phyloP scores from a whole-genome alignment of 176 grass and related monocot genomes.

The Oryza glumipatula region DNA sequence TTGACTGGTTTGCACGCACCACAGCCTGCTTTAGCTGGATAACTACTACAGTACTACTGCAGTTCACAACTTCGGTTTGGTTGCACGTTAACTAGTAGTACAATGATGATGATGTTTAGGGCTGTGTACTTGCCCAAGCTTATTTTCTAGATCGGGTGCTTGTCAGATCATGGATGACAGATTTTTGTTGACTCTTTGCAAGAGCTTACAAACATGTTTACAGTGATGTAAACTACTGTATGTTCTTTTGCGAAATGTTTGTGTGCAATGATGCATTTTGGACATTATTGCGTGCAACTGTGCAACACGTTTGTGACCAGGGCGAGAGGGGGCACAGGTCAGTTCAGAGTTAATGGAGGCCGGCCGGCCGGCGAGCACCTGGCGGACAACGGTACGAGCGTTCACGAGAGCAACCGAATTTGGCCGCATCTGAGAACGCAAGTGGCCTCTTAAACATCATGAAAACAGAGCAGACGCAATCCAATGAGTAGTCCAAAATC shows the following conservation, averaged over 20 bases:
- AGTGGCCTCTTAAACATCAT: background rate
- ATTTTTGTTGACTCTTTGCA: too few species aligned
- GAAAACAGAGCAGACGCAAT: background rate
- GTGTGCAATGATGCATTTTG: constrained; percentile 15
- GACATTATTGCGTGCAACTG: background rate
- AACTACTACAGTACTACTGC: background rate
- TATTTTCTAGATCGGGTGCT: background rate
- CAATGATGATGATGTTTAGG: background rate
- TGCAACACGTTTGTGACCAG: constrained; percentile 26
- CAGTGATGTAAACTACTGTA: too few species aligned
- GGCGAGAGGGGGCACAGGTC: background rate
- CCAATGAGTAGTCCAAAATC: background rate
- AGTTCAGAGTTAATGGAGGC: background rate
- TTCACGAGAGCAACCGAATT: background rate
- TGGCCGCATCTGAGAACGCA: background rate
- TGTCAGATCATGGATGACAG: background rate
- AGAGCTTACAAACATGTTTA: too few species aligned
- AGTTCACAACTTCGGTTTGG: background rate
- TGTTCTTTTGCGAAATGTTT: background rate
- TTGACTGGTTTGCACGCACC: background rate
- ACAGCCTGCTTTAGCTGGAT: background rate
- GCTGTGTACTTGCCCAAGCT: background rate
- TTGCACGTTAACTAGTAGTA: background rate
- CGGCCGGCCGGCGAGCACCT: background rate
- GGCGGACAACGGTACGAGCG: background rate